Evolutionary conservation across 768 basidiomycete species (phyloP).

Genomic region (Suillus alpinus): DNA sequence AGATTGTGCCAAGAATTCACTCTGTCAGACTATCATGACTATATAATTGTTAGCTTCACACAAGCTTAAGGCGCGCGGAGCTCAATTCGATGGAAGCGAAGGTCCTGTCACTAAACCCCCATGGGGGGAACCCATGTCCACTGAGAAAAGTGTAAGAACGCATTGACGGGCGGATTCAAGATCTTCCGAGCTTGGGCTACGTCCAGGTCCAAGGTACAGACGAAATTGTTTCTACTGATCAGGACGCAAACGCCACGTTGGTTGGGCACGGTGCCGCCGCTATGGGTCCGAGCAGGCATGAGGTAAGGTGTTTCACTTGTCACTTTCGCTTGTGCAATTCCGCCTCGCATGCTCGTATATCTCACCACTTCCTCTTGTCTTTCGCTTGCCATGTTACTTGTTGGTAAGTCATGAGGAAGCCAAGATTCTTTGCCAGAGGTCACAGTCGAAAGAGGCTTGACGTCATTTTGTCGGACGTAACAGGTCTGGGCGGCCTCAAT

Average conservation of each 20-base stretch:
- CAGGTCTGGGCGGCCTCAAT: not conserved
- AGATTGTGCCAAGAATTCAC: not conserved
- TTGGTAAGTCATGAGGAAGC: not conserved
- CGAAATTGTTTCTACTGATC: not conserved
- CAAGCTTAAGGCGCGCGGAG: not conserved
- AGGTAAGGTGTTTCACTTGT: not conserved
- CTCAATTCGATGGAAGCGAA: not conserved
- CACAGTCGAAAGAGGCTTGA: not conserved
- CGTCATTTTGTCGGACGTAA: not conserved
- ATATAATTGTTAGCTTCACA: not conserved
- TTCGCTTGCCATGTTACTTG: not conserved
- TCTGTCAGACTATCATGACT: not conserved
- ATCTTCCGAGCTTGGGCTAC: not conserved
- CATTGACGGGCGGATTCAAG: not conserved
- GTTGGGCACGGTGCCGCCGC: not conserved
- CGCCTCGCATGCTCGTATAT: not conserved
- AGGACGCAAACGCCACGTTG: not conserved
- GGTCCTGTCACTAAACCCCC: not conserved
- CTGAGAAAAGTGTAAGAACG: not conserved
- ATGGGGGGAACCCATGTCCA: not conserved
- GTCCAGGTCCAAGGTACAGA: not conserved
- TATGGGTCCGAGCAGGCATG: not conserved
- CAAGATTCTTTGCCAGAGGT: not conserved
- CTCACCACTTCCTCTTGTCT: not conserved
- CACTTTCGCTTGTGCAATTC: conserved; percentile 1